Percentiles rank a stretch among this genome's conserved stretches.
Conservation (phyloP, 139 green algal species). For the Chlamydomonas schloesseri region DNA sequence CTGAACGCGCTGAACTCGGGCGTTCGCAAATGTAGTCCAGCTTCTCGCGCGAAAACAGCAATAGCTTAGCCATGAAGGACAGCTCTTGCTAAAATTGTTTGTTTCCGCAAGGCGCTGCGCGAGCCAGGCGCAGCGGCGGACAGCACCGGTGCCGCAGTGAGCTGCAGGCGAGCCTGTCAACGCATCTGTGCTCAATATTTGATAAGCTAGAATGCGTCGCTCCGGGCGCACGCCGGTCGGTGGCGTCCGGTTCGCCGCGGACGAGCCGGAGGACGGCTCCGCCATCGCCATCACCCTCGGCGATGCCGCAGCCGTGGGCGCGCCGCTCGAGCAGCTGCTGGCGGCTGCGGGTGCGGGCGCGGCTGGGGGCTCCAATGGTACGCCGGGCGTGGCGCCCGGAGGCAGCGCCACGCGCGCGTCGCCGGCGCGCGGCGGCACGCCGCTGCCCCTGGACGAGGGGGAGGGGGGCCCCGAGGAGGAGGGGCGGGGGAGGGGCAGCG, state of each 20-base stretch:
- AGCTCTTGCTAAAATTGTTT: too few species aligned
- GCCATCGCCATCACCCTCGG: slow-evolving; percentile 25
- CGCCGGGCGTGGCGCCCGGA: not conserved
- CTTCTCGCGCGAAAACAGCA: too few species aligned
- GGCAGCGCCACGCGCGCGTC: too few species aligned
- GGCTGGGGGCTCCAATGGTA: not conserved
- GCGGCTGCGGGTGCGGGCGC: not conserved
- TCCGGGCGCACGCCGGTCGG: not conserved
- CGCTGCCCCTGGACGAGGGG: too few species aligned
- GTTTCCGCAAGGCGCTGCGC: too few species aligned
- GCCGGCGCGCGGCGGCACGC: too few species aligned
- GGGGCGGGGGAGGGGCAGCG: not conserved
- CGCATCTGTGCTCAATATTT: not conserved
- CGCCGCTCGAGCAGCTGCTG: not conserved
- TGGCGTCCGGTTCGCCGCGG: slow-evolving; percentile 21
- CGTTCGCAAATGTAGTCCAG: too few species aligned
- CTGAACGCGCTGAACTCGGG: too few species aligned
- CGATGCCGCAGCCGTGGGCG: not conserved
- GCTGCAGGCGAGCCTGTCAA: not conserved
- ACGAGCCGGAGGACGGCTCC: not conserved
- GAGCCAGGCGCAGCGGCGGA: too few species aligned
- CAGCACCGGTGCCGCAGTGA: too few species aligned
- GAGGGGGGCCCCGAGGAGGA: too few species aligned
- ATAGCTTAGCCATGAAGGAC: too few species aligned
- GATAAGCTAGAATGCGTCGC: not conserved